Base-by-base conservation (phyloP, 768 basidiomycete species). In the Leucosporidium yakuticum region DNA sequence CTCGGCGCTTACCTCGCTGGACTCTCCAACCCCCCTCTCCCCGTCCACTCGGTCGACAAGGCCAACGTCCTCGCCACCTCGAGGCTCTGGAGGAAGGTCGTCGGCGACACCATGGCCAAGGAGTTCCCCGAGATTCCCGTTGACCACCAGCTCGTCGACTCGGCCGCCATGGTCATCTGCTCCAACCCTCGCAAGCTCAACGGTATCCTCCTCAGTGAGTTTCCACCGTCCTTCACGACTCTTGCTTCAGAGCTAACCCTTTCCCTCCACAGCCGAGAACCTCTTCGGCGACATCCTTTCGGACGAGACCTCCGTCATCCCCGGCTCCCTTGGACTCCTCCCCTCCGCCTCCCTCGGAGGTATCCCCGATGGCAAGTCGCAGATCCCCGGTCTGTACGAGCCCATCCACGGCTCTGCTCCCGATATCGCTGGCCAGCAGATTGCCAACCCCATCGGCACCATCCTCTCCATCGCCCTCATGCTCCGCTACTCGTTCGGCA, bases 31-130 rank as follows among this genome's bases (percentile, higher is more conserved):
- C 96, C 96, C 6, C 92, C 94, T 25, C 83, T 95, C 57, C 83
- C 86, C 27, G 87, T 99, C 67, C 90, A 91, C 79, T 95, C 92
- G 0, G 83, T 99, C 78, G 96, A 99, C 83, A 99, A 99, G 81
- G 96, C 96, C 63, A 99, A 99, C 80, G 96, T 99, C 27, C 86
- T 99, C 64, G 96, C 96, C 29, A 90, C 86, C 76, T 95, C 91
- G 47, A 82, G 96, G 59, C 81, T 99, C 51, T 99, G 96, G 96
- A 82, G 96, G 66, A 92, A 87, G 78, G 89, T 91, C 27, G 95
- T 96, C 63, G 88, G 85, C 3, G 91, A 96, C 76, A 87, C 89
- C 2, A 79, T 96, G 73, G 80, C 84, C 59, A 84, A 84, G 39
- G 96, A 99, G 78, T 97, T 89, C 79, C 93, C 95, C 9, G 86